Evolutionary conservation across 1,284 basidiomycete species (phyloP).

Genomic region (Leccinum angustisporum): DNA sequence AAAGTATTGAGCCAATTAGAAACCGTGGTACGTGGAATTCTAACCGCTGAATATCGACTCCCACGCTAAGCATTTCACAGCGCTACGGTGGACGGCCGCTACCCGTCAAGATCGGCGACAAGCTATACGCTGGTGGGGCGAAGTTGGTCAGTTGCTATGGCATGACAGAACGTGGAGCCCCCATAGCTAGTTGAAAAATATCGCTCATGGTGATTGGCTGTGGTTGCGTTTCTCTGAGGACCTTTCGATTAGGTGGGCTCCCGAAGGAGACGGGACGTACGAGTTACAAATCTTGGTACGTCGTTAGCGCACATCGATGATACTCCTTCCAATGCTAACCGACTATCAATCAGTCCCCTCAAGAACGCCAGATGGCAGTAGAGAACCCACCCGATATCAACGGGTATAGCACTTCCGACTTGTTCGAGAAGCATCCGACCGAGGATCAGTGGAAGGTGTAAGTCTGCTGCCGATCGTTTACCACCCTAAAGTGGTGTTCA

Average conservation of each 20-base stretch:
- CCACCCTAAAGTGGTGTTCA: not conserved
- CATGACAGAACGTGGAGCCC: constrained; percentile 30
- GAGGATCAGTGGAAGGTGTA: constrained; percentile 20
- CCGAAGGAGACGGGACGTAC: constrained; percentile 32
- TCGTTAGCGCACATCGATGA: accelerated
- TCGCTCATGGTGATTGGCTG: constrained; percentile 30
- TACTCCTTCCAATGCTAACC: not conserved
- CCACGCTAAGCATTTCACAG: constrained; percentile 9
- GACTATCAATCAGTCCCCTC: constrained; percentile 14
- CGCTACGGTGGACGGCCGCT: constrained; percentile 29
- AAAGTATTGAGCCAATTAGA: not conserved
- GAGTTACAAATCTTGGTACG: constrained; percentile 37
- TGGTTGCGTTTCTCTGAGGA: constrained; percentile 28
- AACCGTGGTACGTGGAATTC: not conserved
- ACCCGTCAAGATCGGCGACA: constrained; percentile 22
- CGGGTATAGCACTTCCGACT: constrained; percentile 24
- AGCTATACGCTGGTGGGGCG: constrained; percentile 24
- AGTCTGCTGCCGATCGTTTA: not conserved
- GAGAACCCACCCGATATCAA: constrained; percentile 24
- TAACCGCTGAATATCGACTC: too few species aligned
- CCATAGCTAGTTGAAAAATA: not conserved
- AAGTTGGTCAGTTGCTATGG: constrained; percentile 20
- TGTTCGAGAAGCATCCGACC: constrained; percentile 23
- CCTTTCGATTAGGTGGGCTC: constrained; percentile 27
- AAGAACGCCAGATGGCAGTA: constrained; percentile 17